Evolutionary conservation across 805 yeast genomes (phyloP).

Genomic region (Candida bentonensis): DNA sequence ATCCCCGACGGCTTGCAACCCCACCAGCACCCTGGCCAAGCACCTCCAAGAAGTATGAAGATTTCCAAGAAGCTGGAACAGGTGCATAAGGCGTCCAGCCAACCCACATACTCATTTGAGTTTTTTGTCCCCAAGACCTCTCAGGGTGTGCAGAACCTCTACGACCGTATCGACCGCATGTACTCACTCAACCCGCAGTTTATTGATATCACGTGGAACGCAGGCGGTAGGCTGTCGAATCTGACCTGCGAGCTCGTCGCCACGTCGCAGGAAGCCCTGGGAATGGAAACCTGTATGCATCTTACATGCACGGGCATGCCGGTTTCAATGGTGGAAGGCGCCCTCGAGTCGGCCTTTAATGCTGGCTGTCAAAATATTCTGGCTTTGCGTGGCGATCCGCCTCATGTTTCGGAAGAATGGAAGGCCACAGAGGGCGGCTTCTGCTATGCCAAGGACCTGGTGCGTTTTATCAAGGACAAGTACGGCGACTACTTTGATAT

Average conservation of each 20-base stretch:
- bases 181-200: constrained; percentile 80
- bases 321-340: constrained; percentile 62
- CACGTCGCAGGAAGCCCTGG: constrained; percentile 78
- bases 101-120: constrained; percentile 84
- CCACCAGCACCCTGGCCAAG: not conserved
- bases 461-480: constrained; percentile 53
- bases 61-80: constrained; percentile 31
- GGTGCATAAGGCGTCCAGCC: constrained; percentile 22
- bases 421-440: constrained; percentile 40
- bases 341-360: constrained; percentile 68
- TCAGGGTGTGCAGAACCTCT: constrained; percentile 91
- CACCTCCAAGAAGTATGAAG: no score
- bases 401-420: constrained; percentile 35
- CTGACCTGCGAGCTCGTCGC: constrained; percentile 85
- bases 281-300: constrained; percentile 96
- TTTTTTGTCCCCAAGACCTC: constrained; percentile 95
- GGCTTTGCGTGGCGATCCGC: constrained; percentile 94
- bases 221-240: constrained; percentile 79
- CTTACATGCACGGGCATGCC: constrained; percentile 95
- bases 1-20: not conserved
- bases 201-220: constrained; percentile 96
- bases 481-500: constrained; percentile 77
- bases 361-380: constrained; percentile 93
- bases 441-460: constrained; percentile 72
- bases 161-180: constrained; percentile 97